Evolutionary conservation across 1,284 basidiomycete species (phyloP).

Genomic region (Sanghuangporus baumii): DNA sequence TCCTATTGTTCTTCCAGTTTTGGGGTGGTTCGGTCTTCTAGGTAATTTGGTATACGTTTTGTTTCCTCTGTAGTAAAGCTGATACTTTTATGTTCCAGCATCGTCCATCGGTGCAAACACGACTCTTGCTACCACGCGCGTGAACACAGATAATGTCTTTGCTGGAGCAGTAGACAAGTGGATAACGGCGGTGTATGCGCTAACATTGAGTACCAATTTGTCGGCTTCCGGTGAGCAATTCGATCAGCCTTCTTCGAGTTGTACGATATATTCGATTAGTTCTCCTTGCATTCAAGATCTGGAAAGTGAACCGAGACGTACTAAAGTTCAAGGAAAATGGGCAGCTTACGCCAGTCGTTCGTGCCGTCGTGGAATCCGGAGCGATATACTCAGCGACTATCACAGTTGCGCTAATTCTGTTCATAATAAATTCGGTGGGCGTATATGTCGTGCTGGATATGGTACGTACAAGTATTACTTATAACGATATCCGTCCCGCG

Average conservation of each 20-base stretch:
- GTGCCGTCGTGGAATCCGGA: conserved; percentile 37
- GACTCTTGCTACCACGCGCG: neutral
- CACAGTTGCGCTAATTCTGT: conserved; percentile 32
- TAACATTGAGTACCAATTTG: neutral
- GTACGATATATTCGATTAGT: neutral
- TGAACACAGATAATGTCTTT: neutral
- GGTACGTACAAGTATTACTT: conserved; percentile 18
- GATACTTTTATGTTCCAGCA: neutral
- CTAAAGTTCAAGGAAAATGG: neutral
- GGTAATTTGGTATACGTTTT: neutral
- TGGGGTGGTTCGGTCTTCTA: neutral
- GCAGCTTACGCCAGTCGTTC: conserved; percentile 23
- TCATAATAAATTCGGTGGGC: conserved; percentile 29
- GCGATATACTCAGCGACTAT: conserved; percentile 32
- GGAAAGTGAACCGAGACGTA: neutral
- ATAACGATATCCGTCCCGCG: too few relatives aligned
- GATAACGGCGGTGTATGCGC: neutral
- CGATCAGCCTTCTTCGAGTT: neutral
- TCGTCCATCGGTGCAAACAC: neutral
- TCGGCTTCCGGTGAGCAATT: neutral
- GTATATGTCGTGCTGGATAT: conserved; percentile 36
- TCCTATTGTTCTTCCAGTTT: neutral
- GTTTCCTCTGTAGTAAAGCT: neutral
- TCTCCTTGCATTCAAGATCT: neutral
- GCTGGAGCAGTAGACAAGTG: neutral